Conservation (phyloP, 441 rosid genomes). For the Flueggea neowawraea region DNA sequence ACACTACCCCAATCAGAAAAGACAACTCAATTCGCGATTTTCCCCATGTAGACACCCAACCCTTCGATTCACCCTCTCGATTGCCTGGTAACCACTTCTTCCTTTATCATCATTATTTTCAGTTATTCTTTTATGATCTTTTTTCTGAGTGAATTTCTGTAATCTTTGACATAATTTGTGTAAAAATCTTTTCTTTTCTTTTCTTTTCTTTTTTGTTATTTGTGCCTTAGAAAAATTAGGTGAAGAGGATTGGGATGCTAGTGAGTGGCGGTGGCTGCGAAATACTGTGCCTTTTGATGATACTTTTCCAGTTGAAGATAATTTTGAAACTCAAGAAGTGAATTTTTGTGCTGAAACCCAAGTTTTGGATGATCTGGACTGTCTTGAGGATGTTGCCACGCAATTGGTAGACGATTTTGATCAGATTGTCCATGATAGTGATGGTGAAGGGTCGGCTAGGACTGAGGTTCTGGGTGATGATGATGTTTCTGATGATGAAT, state of each 20-base stretch:
- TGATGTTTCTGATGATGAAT: slow-evolving; percentile 29
- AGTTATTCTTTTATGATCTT: too few species aligned
- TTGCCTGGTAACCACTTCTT: slow-evolving; percentile 29
- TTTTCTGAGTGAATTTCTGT: not conserved
- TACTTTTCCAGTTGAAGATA: slow-evolving; percentile 30
- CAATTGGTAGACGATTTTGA: slow-evolving; percentile 40
- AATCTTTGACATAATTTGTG: too few species aligned
- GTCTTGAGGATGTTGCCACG: too few species aligned
- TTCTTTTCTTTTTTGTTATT: too few species aligned
- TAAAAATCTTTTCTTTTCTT: too few species aligned
- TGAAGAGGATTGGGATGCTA: too few species aligned
- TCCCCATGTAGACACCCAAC: slow-evolving; percentile 26
- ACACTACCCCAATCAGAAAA: slow-evolving; percentile 7
- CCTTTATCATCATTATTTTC: not conserved
- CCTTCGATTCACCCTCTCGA: slow-evolving; percentile 21
- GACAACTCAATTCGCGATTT: slow-evolving; percentile 15
- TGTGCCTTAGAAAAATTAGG: slow-evolving; percentile 4
- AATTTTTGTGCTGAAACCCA: slow-evolving; percentile 43
- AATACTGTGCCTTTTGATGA: slow-evolving; percentile 30
- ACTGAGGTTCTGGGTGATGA: slow-evolving; percentile 9
- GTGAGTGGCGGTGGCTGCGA: slow-evolving; percentile 16
- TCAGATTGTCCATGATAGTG: not conserved
- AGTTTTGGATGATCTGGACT: slow-evolving; percentile 35
- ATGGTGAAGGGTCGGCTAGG: not conserved
- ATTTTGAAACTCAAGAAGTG: slow-evolving; percentile 55